Evolutionary conservation across 2,329 filamentous ascomycete genomes (phyloP).

Genomic region (Pyricularia grisea): DNA sequence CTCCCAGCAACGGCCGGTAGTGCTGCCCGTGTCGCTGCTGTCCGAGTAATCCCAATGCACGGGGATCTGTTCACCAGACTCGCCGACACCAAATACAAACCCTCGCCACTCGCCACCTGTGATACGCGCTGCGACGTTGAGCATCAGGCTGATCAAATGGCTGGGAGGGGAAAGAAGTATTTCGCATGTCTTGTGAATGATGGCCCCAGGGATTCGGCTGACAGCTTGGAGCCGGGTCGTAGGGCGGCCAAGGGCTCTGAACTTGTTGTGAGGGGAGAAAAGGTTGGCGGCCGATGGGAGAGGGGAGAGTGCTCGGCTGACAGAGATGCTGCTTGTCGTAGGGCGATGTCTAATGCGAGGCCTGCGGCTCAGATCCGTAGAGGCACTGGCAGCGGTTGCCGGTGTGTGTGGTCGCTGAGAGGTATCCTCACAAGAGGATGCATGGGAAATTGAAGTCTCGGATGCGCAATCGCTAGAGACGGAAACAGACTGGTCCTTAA

Average conservation of each 20-base stretch:
- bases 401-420: conserved; percentile 1
- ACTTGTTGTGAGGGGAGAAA: conserved; percentile 32
- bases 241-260: conserved; percentile 12
- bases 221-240: conserved; percentile 32
- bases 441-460: background rate
- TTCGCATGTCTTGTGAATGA: conserved; percentile 69
- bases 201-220: conserved; percentile 47
- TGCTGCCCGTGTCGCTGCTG: background rate
- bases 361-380: conserved; percentile 17
- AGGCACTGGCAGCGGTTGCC: conserved; percentile 16
- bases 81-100: conserved; percentile 43
- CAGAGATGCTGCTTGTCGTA: conserved; percentile 38
- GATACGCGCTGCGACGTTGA: conserved; percentile 72
- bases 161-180: conserved; percentile 73
- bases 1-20: background rate
- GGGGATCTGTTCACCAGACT: conserved; percentile 42
- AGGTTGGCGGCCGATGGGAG: conserved; percentile 60
- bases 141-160: conserved; percentile 68
- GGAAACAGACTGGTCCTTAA: background rate
- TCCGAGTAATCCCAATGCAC: conserved; percentile 57
- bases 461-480: conserved; percentile 1
- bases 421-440: background rate
- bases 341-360: conserved; percentile 41
- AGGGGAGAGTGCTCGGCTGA: conserved; percentile 51
- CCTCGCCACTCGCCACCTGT: conserved; percentile 55